Percentiles rank a stretch among this genome's conserved stretches.
Evolutionary conservation across 768 basidiomycete genomes (phyloP).

Genomic region (Auricularia heimuer): DNA sequence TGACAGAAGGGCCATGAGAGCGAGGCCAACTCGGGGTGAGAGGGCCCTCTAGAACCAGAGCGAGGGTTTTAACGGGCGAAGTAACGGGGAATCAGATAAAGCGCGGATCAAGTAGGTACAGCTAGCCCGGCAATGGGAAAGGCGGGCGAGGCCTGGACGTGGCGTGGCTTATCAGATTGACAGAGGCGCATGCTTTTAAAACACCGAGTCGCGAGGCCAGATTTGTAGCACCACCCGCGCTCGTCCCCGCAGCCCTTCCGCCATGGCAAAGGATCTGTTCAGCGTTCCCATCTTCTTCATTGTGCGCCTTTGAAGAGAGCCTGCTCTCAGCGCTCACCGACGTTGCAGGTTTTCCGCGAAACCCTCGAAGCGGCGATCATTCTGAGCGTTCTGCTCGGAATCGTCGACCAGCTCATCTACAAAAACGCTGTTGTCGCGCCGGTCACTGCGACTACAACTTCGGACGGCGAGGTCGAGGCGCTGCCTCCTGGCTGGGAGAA

Average conservation of each 20-base stretch:
- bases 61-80: background rate
- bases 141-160: background rate
- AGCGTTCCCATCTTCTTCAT: constrained; percentile 94
- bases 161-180: background rate
- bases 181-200: background rate
- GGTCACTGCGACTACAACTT: background rate
- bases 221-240: constrained; percentile 8
- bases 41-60: background rate
- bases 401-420: constrained; percentile 75
- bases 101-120: background rate
- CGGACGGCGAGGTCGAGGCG: background rate
- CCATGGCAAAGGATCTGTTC: constrained; percentile 69
- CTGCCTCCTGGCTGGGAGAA: constrained; percentile 15
- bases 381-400: constrained; percentile 80
- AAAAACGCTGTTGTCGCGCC: background rate
- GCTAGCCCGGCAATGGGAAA: background rate
- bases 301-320: constrained; percentile 17
- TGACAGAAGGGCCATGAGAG: background rate
- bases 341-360: constrained; percentile 62
- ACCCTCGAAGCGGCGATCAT: constrained; percentile 89
- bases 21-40: background rate
- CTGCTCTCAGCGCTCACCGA: background rate
- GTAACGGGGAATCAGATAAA: background rate
- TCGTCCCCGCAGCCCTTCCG: constrained; percentile 10
- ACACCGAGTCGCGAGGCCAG: constrained; percentile 1